A percentile compares a stretch with the other conserved stretches of the same genome.
Conservation (phyloP, 2,329 filamentous ascomycete species). For the Apiospora saccharicola region DNA sequence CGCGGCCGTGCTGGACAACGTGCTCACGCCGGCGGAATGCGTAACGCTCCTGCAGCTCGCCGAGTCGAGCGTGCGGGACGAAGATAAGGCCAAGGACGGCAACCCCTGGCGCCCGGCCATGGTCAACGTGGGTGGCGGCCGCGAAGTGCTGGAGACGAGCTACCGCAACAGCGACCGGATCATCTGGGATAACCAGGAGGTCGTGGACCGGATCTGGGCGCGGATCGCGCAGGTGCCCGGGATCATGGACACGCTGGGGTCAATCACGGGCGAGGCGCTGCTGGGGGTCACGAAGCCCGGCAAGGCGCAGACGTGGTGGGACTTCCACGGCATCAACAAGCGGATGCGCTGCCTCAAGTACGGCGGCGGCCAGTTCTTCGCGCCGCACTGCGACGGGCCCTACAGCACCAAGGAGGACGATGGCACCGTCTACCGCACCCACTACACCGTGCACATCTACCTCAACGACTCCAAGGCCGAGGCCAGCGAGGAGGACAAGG, state of each 20-base stretch:
- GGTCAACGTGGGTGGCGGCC: constrained; percentile 70
- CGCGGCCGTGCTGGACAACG: constrained; percentile 66
- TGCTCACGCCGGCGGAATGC: constrained; percentile 36
- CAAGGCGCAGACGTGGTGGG: constrained; percentile 42
- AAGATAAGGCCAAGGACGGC: constrained; percentile 40
- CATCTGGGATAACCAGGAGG: constrained; percentile 71
- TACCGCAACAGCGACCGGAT: constrained; percentile 78
- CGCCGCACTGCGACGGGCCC: constrained; percentile 71
- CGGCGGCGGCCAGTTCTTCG: constrained; percentile 75
- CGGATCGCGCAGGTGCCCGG: constrained; percentile 58
- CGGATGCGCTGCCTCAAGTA: constrained; percentile 80
- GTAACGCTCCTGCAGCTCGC: constrained; percentile 56
- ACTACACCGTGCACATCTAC: constrained; percentile 65
- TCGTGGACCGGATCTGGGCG: constrained; percentile 70
- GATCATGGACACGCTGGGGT: constrained; percentile 48
- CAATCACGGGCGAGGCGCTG: constrained; percentile 41
- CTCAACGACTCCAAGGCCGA: constrained; percentile 57
- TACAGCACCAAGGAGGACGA: constrained; percentile 62
- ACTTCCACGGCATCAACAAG: constrained; percentile 68
- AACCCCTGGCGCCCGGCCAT: constrained; percentile 72
- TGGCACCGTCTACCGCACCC: constrained; percentile 51
- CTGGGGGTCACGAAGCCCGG: constrained; percentile 43
- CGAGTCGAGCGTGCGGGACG: constrained; percentile 60
- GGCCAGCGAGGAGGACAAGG: constrained; percentile 37
- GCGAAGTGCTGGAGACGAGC: constrained; percentile 62